Evolutionary conservation across 371 early-diverging fungal genomes (phyloP), one percentile per base, ranked within the genome.

Genomic region (Lichtheimia ornata): DNA sequence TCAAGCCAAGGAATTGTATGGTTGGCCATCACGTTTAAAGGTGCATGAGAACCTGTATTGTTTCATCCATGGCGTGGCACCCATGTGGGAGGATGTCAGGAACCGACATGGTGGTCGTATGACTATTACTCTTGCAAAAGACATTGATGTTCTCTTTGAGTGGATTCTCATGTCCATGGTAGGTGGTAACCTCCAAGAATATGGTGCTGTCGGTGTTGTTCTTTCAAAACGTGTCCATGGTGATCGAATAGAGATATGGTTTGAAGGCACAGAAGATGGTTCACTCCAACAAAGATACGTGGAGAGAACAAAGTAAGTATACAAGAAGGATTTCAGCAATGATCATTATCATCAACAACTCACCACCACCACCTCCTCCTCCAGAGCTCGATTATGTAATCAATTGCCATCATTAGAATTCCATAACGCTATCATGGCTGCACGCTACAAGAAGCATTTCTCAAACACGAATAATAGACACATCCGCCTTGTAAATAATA

Each of bases 21-120:
- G 22, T 18, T 47, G 47, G 47, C 47, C 47, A 35, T 22, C 18
- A 22, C 17, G 47, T 0, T 18, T 22, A 18, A 18, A 22, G 7
- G 0, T 47, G 22, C 5, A 22, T n/a, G 47, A 47, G 22, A 47
- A 47, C 18, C 17, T 18, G n/a, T 18, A 18, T 47, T n/a, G 47
- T 11, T 47, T 47, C 47, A 22, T 47, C 47, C n/a, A 47, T n/a
- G 17, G 17, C 11, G 47, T 47, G 22, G 47, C 22, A 22, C 47
- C 47, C 47, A 47, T 47, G 47, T 47, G 47, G 47, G 22, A 47
- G n/a, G 47, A 47, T 22, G 11, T 6, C n/a, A n/a, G 47, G 22
- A 47, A 47, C 22, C 47, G 47, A n/a, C 47, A 47, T 22, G 22
- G 47, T 47, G 47, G 47, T 18, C 47, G 47, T 47, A 47, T 47